These are phyloP conservation scores for Phytophthora crassamura DNA, from an alignment of 352 stramenopile genomes.

Conservation along the genomic window DNA sequence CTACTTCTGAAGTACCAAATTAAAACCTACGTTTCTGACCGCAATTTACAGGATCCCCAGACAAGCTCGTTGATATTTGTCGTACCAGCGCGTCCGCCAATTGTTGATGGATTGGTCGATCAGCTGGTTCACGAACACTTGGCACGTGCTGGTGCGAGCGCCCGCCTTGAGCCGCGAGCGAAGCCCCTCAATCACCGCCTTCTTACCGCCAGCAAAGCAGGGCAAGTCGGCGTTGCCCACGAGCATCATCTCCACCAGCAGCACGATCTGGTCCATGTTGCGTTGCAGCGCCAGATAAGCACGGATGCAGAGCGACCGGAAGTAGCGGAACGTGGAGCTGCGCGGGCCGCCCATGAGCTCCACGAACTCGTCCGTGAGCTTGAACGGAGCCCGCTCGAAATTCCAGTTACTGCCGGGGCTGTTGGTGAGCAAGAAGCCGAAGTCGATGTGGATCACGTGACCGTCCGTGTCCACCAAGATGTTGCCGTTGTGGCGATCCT, in stretches of 20 bases:
- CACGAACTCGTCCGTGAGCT: slow-evolving; percentile 97
- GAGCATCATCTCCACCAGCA: slow-evolving; percentile 97
- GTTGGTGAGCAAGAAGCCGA: slow-evolving; percentile 98
- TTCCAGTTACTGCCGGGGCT: slow-evolving; percentile 94
- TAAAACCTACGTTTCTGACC: too few species aligned
- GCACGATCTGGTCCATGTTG: slow-evolving; percentile 95
- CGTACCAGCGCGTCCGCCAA: slow-evolving; percentile 90
- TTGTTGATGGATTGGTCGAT: slow-evolving; percentile 92
- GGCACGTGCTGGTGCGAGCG: slow-evolving; percentile 80
- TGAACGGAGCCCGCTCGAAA: slow-evolving; percentile 98
- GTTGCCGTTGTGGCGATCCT: slow-evolving; percentile 99
- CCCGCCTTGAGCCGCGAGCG: slow-evolving; percentile 78
- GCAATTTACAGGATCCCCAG: slow-evolving; percentile 79
- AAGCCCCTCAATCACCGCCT: slow-evolving; percentile 79
- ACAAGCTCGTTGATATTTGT: slow-evolving; percentile 91
- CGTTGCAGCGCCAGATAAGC: slow-evolving; percentile 94
- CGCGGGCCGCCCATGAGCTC: slow-evolving; percentile 94
- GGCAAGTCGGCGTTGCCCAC: slow-evolving; percentile 85
- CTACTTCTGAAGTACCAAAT: too few species aligned
- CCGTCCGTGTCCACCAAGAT: slow-evolving; percentile 97
- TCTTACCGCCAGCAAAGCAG: slow-evolving; percentile 88
- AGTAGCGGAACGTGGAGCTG: slow-evolving; percentile 94
- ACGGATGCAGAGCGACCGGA: slow-evolving; percentile 95
- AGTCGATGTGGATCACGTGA: slow-evolving; percentile 99
- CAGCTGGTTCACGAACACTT: slow-evolving; percentile 86